Conservation (phyloP, 805 yeast genomes). For the Schizosaccharomyces lindneri region DNA sequence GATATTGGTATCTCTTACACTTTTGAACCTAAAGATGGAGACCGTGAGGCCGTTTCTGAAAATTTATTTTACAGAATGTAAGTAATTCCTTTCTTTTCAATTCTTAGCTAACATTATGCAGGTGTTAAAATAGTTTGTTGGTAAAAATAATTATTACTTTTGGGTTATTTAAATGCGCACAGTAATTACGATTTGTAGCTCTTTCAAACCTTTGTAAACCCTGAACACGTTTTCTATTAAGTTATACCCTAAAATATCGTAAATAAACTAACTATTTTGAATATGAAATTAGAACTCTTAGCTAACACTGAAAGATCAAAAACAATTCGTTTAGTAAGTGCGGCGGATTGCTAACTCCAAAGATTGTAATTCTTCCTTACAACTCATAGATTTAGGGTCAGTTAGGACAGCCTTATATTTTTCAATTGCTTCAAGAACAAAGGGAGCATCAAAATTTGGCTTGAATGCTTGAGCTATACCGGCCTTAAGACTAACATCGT, state of each 20-base stretch:
- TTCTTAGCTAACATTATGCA: background rate
- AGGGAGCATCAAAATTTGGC: background rate
- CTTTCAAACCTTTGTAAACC: too few species aligned
- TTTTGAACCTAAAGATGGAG: background rate
- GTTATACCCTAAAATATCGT: too few species aligned
- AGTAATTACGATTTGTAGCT: too few species aligned
- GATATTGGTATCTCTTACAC: constrained; percentile 26
- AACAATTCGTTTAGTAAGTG: background rate
- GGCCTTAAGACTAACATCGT: background rate
- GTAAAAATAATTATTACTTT: background rate
- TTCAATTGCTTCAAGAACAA: background rate
- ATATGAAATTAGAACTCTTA: too few species aligned
- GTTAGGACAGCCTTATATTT: background rate
- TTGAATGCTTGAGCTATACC: background rate
- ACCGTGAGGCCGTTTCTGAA: background rate
- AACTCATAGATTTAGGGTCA: background rate
- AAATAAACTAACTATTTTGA: too few species aligned
- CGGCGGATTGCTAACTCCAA: background rate
- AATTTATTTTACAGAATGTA: background rate
- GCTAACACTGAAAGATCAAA: too few species aligned
- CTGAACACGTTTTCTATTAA: too few species aligned
- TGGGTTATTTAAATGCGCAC: too few species aligned
- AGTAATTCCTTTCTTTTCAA: background rate
- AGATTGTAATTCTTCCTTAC: background rate
- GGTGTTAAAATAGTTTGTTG: background rate